Evolutionary conservation across 345 rosid genomes (phyloP), one percentile per base, ranked within the genome.

Genomic region (Pugionium cornutum): DNA sequence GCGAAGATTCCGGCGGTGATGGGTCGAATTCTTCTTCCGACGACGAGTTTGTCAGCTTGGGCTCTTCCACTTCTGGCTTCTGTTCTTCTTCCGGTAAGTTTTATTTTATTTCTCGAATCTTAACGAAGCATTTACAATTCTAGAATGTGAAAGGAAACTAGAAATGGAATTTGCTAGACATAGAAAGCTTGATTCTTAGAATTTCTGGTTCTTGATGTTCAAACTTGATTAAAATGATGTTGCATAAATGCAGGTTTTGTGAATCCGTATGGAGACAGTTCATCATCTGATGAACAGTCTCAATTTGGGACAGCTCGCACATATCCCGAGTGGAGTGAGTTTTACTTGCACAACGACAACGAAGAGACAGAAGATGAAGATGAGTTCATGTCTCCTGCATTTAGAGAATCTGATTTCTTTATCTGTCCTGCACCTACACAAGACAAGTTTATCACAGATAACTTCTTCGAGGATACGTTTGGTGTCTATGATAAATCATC

Each of bases 301-400:
- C 88, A 90, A 47, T 94, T 94, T 67, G 97, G 86, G 10, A 90
- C 99, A 0, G 95, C 99, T 9, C 87, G 95, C 0, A 84, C 87
- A 18, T 89, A 87, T 62, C 81, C 81, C 1, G 96, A 86, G 77
- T 90, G 85, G 79, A 83, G 82, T 53, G 95, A 86, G 78, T 63
- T 78, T 30, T 76, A 69, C 68, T 80, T 81, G 75, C 67, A 77
- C 3, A 86, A 29, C 47, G 64, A 63, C 2, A 32, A 86, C 28
- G 88, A 83, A 32, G 69, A 63, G 9, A 59, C 32, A 2, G 73
- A 47, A 10, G 68, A 74, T 31, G 77, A 73, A 40, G 91, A 87
- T 28, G 62, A 76, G 70, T 86, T 88, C 74, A 54, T 87, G 95
- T 87, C 84, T 62, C 96, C 96, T 9, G 76, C 75, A 59, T 82